phyloP scores from a whole-genome alignment of 2,329 filamentous ascomycete species.

The Septoria petroselini region DNA sequence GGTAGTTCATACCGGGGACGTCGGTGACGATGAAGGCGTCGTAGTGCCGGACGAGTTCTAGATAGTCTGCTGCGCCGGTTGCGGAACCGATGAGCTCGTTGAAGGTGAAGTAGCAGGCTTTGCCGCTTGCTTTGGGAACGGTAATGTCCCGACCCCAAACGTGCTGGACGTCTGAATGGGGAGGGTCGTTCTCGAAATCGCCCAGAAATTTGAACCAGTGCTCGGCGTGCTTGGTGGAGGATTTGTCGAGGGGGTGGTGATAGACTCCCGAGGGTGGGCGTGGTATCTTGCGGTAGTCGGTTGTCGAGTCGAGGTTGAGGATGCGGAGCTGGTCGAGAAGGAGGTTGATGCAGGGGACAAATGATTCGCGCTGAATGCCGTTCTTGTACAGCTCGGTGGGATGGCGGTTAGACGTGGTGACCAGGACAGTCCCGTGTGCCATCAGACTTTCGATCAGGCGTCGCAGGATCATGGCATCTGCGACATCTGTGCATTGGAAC shows the following conservation, averaged over 20 bases:
- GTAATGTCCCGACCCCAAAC: conserved; percentile 92
- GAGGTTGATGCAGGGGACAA: conserved; percentile 90
- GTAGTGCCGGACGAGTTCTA: conserved; percentile 86
- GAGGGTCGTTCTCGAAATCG: conserved; percentile 70
- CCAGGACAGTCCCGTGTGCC: conserved; percentile 92
- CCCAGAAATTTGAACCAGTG: conserved; percentile 96
- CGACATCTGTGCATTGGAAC: conserved; percentile 97
- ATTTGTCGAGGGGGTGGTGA: conserved; percentile 77
- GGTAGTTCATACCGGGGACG: conserved; percentile 67
- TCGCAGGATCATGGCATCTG: conserved; percentile 95
- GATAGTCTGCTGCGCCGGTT: conserved; percentile 89
- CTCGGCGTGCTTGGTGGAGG: conserved; percentile 75
- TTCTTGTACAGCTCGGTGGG: conserved; percentile 97
- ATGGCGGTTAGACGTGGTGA: conserved; percentile 96
- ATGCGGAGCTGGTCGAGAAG: conserved; percentile 80
- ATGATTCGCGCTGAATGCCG: conserved; percentile 91
- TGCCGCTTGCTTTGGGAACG: conserved; percentile 83
- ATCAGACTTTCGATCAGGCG: conserved; percentile 83
- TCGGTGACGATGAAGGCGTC: conserved; percentile 90
- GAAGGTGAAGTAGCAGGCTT: conserved; percentile 87
- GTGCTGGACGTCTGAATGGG: conserved; percentile 72
- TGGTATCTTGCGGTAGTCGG: conserved; percentile 96
- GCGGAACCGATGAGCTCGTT: conserved; percentile 84
- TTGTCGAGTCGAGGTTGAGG: conserved; percentile 90
- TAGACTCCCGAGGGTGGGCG: conserved; percentile 91